phyloP scores from a whole-genome alignment of 345 rosid genomes.

The Populus alba region DNA sequence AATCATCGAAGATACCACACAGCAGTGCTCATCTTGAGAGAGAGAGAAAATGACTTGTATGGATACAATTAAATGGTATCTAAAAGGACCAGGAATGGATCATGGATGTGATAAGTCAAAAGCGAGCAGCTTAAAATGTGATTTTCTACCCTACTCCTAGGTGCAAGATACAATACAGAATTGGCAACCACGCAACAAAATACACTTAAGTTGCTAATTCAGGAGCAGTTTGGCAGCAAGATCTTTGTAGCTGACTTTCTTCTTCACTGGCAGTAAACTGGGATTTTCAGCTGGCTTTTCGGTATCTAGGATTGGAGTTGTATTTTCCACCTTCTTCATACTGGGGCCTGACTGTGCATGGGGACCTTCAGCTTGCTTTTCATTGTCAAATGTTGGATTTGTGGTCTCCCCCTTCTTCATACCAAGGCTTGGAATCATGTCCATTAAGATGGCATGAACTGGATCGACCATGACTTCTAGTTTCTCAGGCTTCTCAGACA shows the following conservation, averaged over 20 bases:
- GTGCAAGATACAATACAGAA: no score
- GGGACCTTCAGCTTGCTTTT: constrained; percentile 15
- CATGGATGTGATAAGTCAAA: no score
- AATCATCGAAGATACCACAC: no score
- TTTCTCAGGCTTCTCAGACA: constrained; percentile 14
- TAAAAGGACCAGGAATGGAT: no score
- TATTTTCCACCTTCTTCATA: no score
- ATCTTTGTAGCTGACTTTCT: constrained; percentile 88
- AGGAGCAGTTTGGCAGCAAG: constrained; percentile 63
- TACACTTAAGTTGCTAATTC: constrained; percentile 37
- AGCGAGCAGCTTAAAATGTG: no score
- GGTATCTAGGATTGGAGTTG: constrained; percentile 4
- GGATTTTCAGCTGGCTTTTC: neutral
- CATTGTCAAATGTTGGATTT: constrained; percentile 14
- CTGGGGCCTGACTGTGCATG: no score
- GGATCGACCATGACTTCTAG: constrained; percentile 54
- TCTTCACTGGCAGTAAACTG: constrained; percentile 34
- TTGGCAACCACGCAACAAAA: no score
- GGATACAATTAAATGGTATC: no score
- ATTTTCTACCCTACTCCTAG: no score
- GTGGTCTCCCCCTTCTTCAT: constrained; percentile 31
- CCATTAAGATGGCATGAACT: constrained; percentile 70
- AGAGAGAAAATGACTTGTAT: no score
- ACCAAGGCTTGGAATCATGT: constrained; percentile 84
- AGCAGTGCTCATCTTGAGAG: no score